These are phyloP conservation scores for Rosa chinensis DNA, from an alignment of 306 rosid genomes.

Conservation along the genomic window DNA sequence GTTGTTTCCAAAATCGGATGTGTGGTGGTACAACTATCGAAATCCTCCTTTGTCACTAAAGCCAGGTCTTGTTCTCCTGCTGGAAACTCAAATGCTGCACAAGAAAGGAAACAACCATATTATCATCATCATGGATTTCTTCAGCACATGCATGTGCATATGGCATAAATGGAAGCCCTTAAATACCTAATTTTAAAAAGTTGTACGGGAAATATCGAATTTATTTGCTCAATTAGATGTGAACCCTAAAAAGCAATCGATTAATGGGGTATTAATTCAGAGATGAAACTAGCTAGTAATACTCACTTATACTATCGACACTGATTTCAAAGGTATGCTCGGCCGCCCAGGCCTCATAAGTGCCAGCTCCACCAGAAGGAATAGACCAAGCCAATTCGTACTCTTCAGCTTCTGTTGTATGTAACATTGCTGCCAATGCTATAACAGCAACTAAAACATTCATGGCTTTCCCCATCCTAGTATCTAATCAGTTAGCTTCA, in stretches of 20 bases:
- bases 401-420: constrained; percentile 30
- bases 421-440: constrained; percentile 15
- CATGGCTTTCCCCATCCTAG: not conserved
- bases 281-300: not conserved
- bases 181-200: too few relatives aligned
- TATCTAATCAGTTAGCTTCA: not conserved
- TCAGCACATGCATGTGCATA: too few relatives aligned
- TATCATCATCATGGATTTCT: too few relatives aligned
- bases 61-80: not conserved
- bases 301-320: constrained; percentile 3
- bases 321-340: constrained; percentile 19
- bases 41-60: not conserved
- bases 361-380: constrained; percentile 32
- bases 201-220: too few relatives aligned
- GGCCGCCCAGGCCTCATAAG: constrained; percentile 42
- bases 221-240: too few relatives aligned
- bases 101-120: not conserved
- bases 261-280: too few relatives aligned
- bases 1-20: not conserved
- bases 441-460: constrained; percentile 12
- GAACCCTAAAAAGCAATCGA: too few relatives aligned
- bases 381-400: constrained; percentile 32
- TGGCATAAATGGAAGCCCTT: too few relatives aligned
- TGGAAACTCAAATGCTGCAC: constrained; percentile 23
- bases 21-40: not conserved